A percentile compares a stretch with the other conserved stretches of the same genome.
These are phyloP conservation scores for Macadamia tetraphylla DNA, from an alignment of 164 flowering plant genomes.

Conservation along the genomic window DNA sequence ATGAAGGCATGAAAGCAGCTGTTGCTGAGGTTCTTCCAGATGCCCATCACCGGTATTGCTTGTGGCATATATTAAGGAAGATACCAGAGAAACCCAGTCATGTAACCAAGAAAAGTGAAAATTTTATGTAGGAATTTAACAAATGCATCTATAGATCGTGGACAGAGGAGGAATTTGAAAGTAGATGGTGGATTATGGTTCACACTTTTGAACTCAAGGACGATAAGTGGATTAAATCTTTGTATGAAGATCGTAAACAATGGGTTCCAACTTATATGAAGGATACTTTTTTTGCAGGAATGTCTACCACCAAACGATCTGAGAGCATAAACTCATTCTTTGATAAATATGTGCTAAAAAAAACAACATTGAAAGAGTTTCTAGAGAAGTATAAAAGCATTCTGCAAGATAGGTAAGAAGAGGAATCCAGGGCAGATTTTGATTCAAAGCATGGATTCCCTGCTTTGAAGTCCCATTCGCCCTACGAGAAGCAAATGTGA, in stretches of 20 bases:
- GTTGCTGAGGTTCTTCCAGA: conserved; percentile 48
- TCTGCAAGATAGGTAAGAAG: conserved; percentile 63
- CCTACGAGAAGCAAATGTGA: conserved; percentile 80
- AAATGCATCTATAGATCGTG: conserved; percentile 55
- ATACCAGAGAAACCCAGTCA: conserved; percentile 38
- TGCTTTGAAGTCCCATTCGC: conserved; percentile 70
- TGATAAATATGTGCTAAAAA: conserved; percentile 69
- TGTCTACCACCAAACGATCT: conserved; percentile 66
- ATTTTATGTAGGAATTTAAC: conserved; percentile 39
- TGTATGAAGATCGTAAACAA: conserved; percentile 46
- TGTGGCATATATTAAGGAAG: conserved; percentile 41
- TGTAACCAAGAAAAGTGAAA: conserved; percentile 36
- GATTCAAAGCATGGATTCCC: conserved; percentile 75
- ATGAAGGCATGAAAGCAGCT: conserved; percentile 28
- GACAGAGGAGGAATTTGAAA: conserved; percentile 52
- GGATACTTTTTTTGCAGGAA: conserved; percentile 56
- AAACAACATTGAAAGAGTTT: conserved; percentile 61
- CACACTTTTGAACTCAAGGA: conserved; percentile 47
- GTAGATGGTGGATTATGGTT: conserved; percentile 60
- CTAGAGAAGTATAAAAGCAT: conserved; percentile 52
- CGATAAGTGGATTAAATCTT: conserved; percentile 38
- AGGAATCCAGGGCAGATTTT: conserved; percentile 73
- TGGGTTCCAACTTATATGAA: conserved; percentile 58
- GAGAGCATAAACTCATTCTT: conserved; percentile 63
- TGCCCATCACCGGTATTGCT: conserved; percentile 40